These are phyloP conservation scores for Naegleria gruberi DNA, from an alignment of 208 protist genomes.

Conservation along the genomic window DNA sequence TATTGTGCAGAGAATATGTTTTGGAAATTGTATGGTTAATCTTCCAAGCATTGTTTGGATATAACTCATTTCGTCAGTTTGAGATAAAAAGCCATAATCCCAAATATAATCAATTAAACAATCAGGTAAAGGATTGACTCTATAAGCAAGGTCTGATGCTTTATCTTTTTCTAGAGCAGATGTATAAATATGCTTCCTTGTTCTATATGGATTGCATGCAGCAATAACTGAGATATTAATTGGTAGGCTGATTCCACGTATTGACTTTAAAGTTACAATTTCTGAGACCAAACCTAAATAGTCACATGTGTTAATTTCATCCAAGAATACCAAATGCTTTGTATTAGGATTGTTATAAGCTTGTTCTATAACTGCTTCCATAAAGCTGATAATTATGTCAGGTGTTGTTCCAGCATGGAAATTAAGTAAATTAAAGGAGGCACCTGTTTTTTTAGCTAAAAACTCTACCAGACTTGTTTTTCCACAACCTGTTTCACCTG, in stretches of 20 bases:
- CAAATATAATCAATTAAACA: constrained; percentile 44
- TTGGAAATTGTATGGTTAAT: not conserved
- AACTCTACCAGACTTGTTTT: constrained; percentile 49
- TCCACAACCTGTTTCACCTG: constrained; percentile 57
- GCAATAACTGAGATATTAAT: constrained; percentile 35
- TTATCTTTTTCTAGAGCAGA: not conserved
- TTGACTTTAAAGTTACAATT: constrained; percentile 33
- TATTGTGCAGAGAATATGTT: too few relatives aligned
- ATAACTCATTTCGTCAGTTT: constrained; percentile 41
- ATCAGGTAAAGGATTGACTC: constrained; percentile 53
- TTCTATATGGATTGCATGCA: constrained; percentile 60
- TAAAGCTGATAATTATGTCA: constrained; percentile 24
- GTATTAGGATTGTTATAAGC: not conserved
- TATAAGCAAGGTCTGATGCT: constrained; percentile 46
- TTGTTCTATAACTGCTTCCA: constrained; percentile 15
- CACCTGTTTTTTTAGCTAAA: not conserved
- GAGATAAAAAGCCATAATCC: constrained; percentile 50
- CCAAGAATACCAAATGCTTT: constrained; percentile 45
- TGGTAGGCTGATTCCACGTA: not conserved
- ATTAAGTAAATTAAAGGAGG: constrained; percentile 27
- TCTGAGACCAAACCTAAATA: constrained; percentile 48
- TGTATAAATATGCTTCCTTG: not conserved
- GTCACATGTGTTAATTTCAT: constrained; percentile 59
- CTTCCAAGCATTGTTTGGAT: constrained; percentile 35
- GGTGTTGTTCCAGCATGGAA: constrained; percentile 43